A percentile compares a stretch with the other conserved stretches of the same genome.
These are phyloP conservation scores for Meira nashicola DNA, from an alignment of 1,284 basidiomycete genomes.

Conservation along the genomic window DNA sequence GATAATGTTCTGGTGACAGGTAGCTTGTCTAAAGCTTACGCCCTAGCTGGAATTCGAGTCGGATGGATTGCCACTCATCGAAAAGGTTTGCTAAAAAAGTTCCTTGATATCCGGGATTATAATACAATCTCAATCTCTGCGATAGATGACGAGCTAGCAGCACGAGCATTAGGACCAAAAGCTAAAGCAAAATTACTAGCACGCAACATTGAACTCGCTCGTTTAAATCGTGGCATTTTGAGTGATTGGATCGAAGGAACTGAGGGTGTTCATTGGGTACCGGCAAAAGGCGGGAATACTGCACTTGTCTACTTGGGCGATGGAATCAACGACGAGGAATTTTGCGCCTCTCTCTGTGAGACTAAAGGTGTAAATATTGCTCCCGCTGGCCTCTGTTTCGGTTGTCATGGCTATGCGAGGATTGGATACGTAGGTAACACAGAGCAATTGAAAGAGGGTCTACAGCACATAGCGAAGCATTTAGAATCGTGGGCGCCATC, in stretches of 20 bases:
- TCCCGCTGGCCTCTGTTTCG: conserved; percentile 10
- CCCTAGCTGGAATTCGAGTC: conserved; percentile 12
- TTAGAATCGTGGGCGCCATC: conserved; percentile 3
- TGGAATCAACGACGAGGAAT: conserved; percentile 10
- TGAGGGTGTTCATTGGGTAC: conserved; percentile 6
- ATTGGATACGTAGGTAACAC: conserved; percentile 13
- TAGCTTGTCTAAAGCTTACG: conserved; percentile 12
- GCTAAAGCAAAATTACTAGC: conserved; percentile 3
- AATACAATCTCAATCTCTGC: conserved; percentile 10
- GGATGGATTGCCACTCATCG: conserved; percentile 14
- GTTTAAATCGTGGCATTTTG: conserved; percentile 3
- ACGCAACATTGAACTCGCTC: conserved; percentile 8
- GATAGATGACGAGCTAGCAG: conserved; percentile 14
- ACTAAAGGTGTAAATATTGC: conserved; percentile 9
- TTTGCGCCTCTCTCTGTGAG: conserved; percentile 9
- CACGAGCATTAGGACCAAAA: conserved; percentile 6
- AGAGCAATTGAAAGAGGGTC: background rate
- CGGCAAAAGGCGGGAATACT: conserved; percentile 10
- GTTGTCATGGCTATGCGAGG: conserved; percentile 8
- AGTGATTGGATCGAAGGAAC: background rate
- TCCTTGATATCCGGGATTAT: conserved; percentile 10
- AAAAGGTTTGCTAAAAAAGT: conserved; percentile 4
- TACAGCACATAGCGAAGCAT: background rate
- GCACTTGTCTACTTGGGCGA: conserved; percentile 9
- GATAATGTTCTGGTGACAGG: conserved; percentile 12